These are phyloP conservation scores for Zalaria obscura DNA, from an alignment of 2,329 filamentous ascomycete genomes.

Conservation along the genomic window DNA sequence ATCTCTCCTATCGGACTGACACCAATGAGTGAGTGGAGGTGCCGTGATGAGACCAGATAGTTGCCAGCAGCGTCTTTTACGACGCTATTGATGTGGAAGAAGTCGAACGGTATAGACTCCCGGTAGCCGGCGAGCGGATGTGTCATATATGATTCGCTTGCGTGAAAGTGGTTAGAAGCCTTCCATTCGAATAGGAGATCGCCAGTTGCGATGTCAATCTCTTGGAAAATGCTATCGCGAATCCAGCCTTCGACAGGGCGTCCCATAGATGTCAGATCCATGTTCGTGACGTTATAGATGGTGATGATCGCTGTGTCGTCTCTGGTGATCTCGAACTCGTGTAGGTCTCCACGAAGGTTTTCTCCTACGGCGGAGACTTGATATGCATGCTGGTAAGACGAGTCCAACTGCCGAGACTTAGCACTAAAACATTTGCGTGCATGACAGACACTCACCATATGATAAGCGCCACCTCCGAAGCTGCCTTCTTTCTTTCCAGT, in stretches of 20 bases:
- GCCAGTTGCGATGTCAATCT: slow-evolving; percentile 24
- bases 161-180: slow-evolving; percentile 19
- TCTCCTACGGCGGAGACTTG: slow-evolving; percentile 19
- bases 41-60: slow-evolving; percentile 39
- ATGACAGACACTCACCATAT: slow-evolving; percentile 13
- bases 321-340: slow-evolving; percentile 29
- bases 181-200: slow-evolving; percentile 26
- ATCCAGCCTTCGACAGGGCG: slow-evolving; percentile 20
- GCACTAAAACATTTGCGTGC: slow-evolving; percentile 4
- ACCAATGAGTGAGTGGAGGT: slow-evolving; percentile 29
- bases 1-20: slow-evolving; percentile 32
- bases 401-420: slow-evolving; percentile 15
- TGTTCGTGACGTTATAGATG: slow-evolving; percentile 20
- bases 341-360: slow-evolving; percentile 22
- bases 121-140: slow-evolving; percentile 18
- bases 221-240: slow-evolving; percentile 29
- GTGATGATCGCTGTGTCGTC: slow-evolving; percentile 28
- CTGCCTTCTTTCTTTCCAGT: slow-evolving; percentile 19
- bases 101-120: slow-evolving; percentile 30
- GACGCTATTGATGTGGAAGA: slow-evolving; percentile 42
- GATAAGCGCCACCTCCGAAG: slow-evolving; percentile 18
- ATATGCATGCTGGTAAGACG: slow-evolving; percentile 21
- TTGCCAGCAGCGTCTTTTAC: slow-evolving; percentile 37
- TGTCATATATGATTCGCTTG: slow-evolving; percentile 7
- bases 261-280: slow-evolving; percentile 20